Base-by-base conservation (phyloP, 768 basidiomycete genomes). In the Phaffia tasmanica region DNA sequence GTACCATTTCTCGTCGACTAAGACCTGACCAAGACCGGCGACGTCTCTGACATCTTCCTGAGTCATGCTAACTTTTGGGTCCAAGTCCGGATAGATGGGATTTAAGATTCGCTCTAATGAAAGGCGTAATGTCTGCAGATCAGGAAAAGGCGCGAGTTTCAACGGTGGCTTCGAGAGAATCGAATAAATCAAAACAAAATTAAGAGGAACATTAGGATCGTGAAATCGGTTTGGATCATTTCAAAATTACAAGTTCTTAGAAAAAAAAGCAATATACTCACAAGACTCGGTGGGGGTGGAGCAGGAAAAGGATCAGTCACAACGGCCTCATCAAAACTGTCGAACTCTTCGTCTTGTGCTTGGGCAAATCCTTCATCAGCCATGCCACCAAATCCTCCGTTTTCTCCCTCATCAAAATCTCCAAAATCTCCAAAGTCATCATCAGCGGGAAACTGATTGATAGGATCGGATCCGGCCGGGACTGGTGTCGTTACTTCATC, bases 21-120 rank as follows among this genome's bases (percentile, higher is more conserved):
- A 78, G 60, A 91, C 82, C 76, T 95, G 92, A 58, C 79, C 82
- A 25, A 87, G 79, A 15, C 92, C 92, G 72, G 86, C 88, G 18
- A 83, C 84, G 73, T 91, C 84, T 74, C 91, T 81, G 29, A 83
- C 73, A 68, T 78, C 76, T 51, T 81, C 76, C 30, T 83, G 77
- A 70, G 83, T 79, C 64, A 80, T 78, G 63, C 76, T 29, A 15
- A 60, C 11, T 11, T 68, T 54, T 0, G 54, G 56, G 23, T 58
- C 59, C 1, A 64, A 54, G 27, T 61, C 69, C 15, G 80, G 78
- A 84, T 86, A 90, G 66, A 89, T 76, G 16, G 86, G 84, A 57
- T 73, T 80, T 23, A 94, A 78, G 56, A 88, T 82, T 35, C 80
- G 80, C 63, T 87, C 79, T 42, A 93, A 78, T 72, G 86, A 83